Evolutionary conservation across 352 stramenopile species (phyloP), one percentile per base, ranked within the genome.

Genomic region (Globisporangium nunn): DNA sequence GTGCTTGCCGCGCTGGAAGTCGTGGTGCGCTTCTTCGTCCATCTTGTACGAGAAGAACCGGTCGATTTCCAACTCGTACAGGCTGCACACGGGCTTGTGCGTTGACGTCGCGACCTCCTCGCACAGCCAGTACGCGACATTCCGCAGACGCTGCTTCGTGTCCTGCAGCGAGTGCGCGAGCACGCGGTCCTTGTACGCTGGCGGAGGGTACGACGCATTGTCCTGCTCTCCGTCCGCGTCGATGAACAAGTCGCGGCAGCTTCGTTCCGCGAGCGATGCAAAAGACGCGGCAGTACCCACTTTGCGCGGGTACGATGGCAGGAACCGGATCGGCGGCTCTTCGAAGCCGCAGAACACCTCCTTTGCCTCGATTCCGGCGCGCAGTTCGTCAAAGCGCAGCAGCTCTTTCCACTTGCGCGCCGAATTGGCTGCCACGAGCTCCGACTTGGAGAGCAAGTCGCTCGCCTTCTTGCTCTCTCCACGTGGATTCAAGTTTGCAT

Each of bases 261-360:
- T 83, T 7, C 71, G 74, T n/a, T 89, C 74, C 1, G 66, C 64
- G 7, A 91, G 64, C 72, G 85, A 83, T 2, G 77, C 86, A 40
- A 88, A 94, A 12, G 74, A 72, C 23, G 79, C 85, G 14, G 68
- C 64, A 0, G 66, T 61, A 10, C 78, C 82, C 18, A 87, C 62
- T 48, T 79, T 75, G 11, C 85, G 78, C 39, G 85, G 85, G 50
- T 78, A 93, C 0, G 82, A 83, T 11, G 85, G 85, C 18, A 93
- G 37, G 49, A 95, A 95, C 4, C 58, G 59, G 50, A 95, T 93
- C 0, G 69, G 54, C 37, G 85, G 81, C 39, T 95, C 82, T 57
- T 93, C 78, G 51, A 95, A 95, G 0, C 85, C 85, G 51, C 77
- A 91, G n/a, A 95, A 87, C 11, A 91, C 75, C 51, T 95, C 85